phyloP scores from a whole-genome alignment of 345 rosid species.

The Trapa bicornis region DNA sequence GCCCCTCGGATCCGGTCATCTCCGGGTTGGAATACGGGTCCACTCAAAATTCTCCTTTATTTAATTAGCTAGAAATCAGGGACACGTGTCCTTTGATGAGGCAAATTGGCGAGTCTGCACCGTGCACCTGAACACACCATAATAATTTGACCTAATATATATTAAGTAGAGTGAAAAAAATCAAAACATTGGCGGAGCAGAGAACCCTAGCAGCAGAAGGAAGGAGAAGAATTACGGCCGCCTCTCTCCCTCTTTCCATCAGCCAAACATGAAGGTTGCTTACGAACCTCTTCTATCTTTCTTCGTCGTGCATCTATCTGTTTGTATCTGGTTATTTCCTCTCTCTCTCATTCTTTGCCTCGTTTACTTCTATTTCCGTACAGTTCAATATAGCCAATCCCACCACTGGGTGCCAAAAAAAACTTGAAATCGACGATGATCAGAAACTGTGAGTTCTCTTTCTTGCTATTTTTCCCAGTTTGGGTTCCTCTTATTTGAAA shows the following conservation, averaged over 20 bases:
- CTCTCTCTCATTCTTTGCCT: neutral
- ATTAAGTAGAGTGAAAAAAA: no score
- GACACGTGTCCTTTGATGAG: no score
- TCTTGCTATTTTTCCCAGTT: neutral
- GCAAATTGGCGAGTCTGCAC: no score
- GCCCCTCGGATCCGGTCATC: no score
- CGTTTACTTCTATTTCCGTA: neutral
- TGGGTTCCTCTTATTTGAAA: neutral
- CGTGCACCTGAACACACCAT: no score
- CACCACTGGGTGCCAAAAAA: conserved; percentile 45
- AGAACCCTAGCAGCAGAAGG: neutral
- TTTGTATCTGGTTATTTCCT: neutral
- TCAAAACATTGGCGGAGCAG: neutral
- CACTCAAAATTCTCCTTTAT: no score
- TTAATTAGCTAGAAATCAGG: no score
- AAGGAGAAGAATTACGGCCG: neutral
- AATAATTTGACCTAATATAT: no score
- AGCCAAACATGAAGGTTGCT: neutral
- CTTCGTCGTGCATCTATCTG: neutral
- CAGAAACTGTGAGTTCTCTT: conserved; percentile 23
- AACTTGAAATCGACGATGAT: conserved; percentile 44
- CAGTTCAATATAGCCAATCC: conserved; percentile 40
- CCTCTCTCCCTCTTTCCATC: neutral
- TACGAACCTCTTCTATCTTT: neutral
- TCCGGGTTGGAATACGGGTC: no score